phyloP scores from a whole-genome alignment of 495 filamentous ascomycete genomes.

The Neurospora hispaniola region DNA sequence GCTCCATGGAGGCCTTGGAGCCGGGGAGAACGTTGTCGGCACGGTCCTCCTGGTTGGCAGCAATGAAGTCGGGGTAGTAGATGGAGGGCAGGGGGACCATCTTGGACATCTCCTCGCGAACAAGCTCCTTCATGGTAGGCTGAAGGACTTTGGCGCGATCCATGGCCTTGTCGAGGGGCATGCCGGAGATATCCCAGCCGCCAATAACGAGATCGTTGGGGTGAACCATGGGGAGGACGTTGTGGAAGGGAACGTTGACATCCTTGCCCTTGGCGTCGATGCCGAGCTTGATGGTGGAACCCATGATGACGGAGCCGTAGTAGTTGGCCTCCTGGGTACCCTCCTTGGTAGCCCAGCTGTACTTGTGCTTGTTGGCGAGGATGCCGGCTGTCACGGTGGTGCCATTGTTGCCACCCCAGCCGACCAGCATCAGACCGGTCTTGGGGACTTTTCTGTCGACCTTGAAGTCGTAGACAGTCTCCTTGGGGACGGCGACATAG shows the following conservation, averaged over 20 bases:
- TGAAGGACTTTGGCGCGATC: constrained; percentile 91
- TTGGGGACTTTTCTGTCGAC: constrained; percentile 88
- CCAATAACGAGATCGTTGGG: constrained; percentile 93
- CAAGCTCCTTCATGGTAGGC: constrained; percentile 75
- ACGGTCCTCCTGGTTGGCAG: constrained; percentile 94
- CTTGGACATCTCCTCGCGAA: constrained; percentile 84
- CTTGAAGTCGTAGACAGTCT: constrained; percentile 94
- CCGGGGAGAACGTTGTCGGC: constrained; percentile 86
- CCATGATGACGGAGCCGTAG: constrained; percentile 95
- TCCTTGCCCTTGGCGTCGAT: constrained; percentile 80
- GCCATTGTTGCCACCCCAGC: constrained; percentile 97
- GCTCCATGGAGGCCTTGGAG: constrained; percentile 68
- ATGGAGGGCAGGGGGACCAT: constrained; percentile 89
- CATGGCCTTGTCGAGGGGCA: constrained; percentile 88
- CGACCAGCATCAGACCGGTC: constrained; percentile 93
- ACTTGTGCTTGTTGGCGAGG: constrained; percentile 79
- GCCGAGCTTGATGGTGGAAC: constrained; percentile 92
- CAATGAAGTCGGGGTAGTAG: constrained; percentile 99
- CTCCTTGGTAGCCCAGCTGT: constrained; percentile 89
- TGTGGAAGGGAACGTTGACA: constrained; percentile 91
- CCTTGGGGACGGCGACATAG: constrained; percentile 74
- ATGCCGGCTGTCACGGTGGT: constrained; percentile 96
- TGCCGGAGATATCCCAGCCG: constrained; percentile 90
- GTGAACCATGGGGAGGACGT: constrained; percentile 93
- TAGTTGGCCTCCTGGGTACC: constrained; percentile 82